Evolutionary conservation across 2,329 filamentous ascomycete species (phyloP), one percentile per base, ranked within the genome.

Genomic region (Dothideomycetes sp.): DNA sequence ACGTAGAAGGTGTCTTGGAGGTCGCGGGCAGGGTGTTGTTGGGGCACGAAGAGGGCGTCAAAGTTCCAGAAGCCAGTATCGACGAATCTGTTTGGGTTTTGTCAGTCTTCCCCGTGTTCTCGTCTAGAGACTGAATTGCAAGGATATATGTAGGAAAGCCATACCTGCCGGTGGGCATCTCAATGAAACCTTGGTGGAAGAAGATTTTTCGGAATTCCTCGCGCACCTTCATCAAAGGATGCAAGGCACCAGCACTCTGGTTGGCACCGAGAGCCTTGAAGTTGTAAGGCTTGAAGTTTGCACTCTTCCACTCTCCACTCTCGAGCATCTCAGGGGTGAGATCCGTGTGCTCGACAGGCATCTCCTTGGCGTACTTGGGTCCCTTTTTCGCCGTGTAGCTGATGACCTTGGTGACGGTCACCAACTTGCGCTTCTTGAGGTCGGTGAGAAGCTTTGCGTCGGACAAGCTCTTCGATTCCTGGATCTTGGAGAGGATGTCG

Each of bases 21-120:
- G 62, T 98, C 91, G 60, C 91, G 85, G 45, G 91, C 91, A 37
- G 91, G 91, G 63, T 98, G 91, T 72, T 98, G 91, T 67, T 94
- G 91, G 20, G 89, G 89, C 39, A 96, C 89, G 63, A 89, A 95
- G 48, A 98, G 84, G 17, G 88, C 80, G 58, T 96, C 89, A 63
- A 96, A 96, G 66, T 96, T 96, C 87, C 91, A 98, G 79, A 96
- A 95, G 33, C 89, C 88, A 10, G 88, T 89, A 67, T 98, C 91
- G 48, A 96, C 88, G 60, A 81, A 95, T 61, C 70, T 73, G 39
- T 15, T 10, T 8, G 8, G 16, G n/a, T n/a, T n/a, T 8, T 6
- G 27, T 30, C n/a, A 30, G 27, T 30, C 8, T 8, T 30, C n/a
- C n/a, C n/a, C n/a, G 27, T 30, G 5, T 30, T 15, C 7, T n/a